These are phyloP conservation scores for Neofusicoccum sp. DNA, from an alignment of 2,329 filamentous ascomycete species.

Conservation along the genomic window DNA sequence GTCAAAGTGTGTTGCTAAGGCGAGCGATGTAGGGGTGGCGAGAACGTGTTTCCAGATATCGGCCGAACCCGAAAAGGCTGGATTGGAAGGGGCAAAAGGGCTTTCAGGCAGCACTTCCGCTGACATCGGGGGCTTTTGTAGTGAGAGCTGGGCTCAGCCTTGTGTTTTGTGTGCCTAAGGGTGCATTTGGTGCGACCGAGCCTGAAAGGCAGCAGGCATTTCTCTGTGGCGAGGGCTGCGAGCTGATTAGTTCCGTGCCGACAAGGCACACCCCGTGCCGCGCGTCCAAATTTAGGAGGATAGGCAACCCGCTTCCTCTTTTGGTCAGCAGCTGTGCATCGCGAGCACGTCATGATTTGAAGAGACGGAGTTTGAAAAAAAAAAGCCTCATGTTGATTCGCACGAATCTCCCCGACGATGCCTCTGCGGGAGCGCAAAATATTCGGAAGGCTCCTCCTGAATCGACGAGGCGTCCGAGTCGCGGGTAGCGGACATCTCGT, in stretches of 20 bases:
- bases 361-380: neutral
- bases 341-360: neutral
- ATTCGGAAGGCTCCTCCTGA: neutral
- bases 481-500: constrained; percentile 4
- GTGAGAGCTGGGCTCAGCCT: too few relatives aligned
- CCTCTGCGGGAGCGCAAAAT: neutral
- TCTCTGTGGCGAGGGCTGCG: neutral
- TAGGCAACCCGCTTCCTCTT: neutral
- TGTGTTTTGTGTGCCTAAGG: neutral
- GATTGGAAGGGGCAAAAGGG: too few relatives aligned
- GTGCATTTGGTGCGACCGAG: neutral
- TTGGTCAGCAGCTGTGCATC: neutral
- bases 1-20: too few relatives aligned
- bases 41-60: too few relatives aligned
- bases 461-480: constrained; percentile 1
- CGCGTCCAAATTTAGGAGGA: neutral
- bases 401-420: neutral
- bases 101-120: too few relatives aligned
- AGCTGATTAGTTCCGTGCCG: neutral
- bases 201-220: neutral
- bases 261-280: neutral
- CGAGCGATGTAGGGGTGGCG: too few relatives aligned
- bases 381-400: constrained; percentile 2
- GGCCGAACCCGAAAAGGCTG: too few relatives aligned
- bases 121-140: too few relatives aligned